Evolutionary conservation across 1,139 yeast species (phyloP).

Genomic region (Geotrichum candidum): DNA sequence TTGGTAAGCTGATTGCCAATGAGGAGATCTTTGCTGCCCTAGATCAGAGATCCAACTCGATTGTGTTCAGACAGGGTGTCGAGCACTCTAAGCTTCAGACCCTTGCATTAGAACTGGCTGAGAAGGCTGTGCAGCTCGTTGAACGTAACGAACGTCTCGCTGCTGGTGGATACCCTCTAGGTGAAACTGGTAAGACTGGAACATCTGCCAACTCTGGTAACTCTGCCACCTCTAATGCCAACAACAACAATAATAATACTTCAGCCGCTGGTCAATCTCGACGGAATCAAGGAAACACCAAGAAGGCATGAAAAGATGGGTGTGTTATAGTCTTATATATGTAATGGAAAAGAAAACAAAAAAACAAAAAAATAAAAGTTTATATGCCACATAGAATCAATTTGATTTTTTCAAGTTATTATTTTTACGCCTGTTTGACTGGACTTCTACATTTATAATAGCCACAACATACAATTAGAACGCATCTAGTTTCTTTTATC

Average conservation of each 20-base stretch:
- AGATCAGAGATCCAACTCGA: constrained; percentile 52
- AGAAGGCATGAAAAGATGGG: background rate
- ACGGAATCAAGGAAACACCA: background rate
- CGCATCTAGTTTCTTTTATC: too few relatives aligned
- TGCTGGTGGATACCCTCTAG: constrained; percentile 47
- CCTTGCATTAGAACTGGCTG: constrained; percentile 80
- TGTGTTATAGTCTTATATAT: background rate
- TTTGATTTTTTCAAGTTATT: background rate
- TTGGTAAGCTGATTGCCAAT: constrained; percentile 67
- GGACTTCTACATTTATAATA: too few relatives aligned
- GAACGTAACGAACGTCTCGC: constrained; percentile 85
- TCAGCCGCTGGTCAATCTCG: background rate
- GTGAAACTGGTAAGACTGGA: background rate
- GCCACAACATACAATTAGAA: too few relatives aligned
- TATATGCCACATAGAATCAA: background rate
- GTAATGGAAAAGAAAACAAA: background rate
- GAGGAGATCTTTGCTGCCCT: constrained; percentile 70
- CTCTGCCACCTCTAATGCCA: background rate
- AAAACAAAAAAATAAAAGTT: background rate
- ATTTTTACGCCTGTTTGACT: too few relatives aligned
- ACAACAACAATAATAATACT: background rate
- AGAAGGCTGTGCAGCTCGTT: constrained; percentile 71
- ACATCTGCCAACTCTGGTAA: background rate
- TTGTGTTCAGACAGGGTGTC: constrained; percentile 63
- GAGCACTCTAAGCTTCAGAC: constrained; percentile 85